Evolutionary conservation across 208 protist species (phyloP), one percentile per base, ranked within the genome.

Genomic region (Leishmania tarentolae): DNA sequence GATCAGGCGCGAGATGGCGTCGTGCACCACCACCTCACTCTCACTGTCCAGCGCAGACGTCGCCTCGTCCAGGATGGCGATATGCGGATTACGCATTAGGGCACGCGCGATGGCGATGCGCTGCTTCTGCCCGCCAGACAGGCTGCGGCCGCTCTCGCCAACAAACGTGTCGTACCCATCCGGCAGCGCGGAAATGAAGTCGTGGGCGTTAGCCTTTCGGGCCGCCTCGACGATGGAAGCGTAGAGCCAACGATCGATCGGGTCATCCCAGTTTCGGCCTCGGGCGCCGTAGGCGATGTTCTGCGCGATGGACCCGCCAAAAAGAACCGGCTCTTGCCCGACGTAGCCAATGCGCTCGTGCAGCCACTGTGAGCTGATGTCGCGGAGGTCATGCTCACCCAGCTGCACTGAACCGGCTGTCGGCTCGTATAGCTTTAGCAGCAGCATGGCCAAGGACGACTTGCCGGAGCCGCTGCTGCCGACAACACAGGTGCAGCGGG

Each of bases 91-190:
- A 19, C 93, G 92, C 76, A 96, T 75, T 8, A 99, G 82, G 31
- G 93, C 94, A 47, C 98, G 87, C 4, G 96, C 97, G 85, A 99
- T 98, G 40, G 95, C 94, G 68, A 99, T 96, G 69, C 97, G 93
- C 86, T 99, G 97, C 87, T 97, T 97, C 89, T 99, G 96, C 2
- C 97, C 97, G 28, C 96, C 97, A 9, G 91, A 97, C 17, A 99
- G 88, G 57, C 86, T 90, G n/a, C 91, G 86, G 42, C 96, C 97
- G 73, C 86, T 83, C 84, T 98, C 97, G 42, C 96, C 97, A 11
- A 98, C 95, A 70, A 89, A 92, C 4, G 96, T 98, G 63, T 97
- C 90, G 84, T 98, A 98, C 42, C 91, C 92, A 61, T 99, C 79
- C 9, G 95, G 94, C 6, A 98, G 87, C 4, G 89, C 56, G 1